Conservation (phyloP, 2,329 filamentous ascomycete species). For the Monosporascus sp. region DNA sequence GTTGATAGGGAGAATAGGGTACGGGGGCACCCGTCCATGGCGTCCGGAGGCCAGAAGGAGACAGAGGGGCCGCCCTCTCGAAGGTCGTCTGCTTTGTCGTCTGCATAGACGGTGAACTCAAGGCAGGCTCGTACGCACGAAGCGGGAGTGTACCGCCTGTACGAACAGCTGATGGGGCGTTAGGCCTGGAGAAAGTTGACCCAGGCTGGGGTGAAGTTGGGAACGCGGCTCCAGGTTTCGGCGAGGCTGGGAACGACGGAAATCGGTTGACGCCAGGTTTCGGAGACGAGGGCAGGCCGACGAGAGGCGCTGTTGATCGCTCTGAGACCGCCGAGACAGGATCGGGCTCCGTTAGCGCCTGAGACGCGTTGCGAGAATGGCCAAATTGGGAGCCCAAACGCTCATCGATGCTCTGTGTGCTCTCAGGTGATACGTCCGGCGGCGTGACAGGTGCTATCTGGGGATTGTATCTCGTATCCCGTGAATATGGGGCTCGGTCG, state of each 20-base stretch:
- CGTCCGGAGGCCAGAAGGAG: conserved; percentile 53
- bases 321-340: conserved; percentile 49
- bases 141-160: conserved; percentile 53
- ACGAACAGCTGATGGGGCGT: conserved; percentile 49
- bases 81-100: conserved; percentile 61
- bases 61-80: conserved; percentile 49
- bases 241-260: conserved; percentile 29
- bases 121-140: conserved; percentile 54
- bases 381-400: conserved; percentile 40
- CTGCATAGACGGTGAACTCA: conserved; percentile 44
- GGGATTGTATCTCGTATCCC: conserved; percentile 22
- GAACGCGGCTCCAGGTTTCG: conserved; percentile 16
- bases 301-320: conserved; percentile 42
- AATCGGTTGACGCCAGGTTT: conserved; percentile 31
- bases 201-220: conserved; percentile 13
- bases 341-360: conserved; percentile 36
- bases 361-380: conserved; percentile 33
- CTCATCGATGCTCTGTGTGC: conserved; percentile 51
- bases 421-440: conserved; percentile 40
- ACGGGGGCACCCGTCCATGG: conserved; percentile 57
- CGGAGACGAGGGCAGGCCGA: conserved; percentile 45
- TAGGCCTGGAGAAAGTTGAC: conserved; percentile 42
- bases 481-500: conserved; percentile 36
- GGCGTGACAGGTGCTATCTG: conserved; percentile 39
- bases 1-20: conserved; percentile 76